These are phyloP conservation scores for Argentina anserina DNA, from an alignment of 306 rosid genomes.

Conservation along the genomic window DNA sequence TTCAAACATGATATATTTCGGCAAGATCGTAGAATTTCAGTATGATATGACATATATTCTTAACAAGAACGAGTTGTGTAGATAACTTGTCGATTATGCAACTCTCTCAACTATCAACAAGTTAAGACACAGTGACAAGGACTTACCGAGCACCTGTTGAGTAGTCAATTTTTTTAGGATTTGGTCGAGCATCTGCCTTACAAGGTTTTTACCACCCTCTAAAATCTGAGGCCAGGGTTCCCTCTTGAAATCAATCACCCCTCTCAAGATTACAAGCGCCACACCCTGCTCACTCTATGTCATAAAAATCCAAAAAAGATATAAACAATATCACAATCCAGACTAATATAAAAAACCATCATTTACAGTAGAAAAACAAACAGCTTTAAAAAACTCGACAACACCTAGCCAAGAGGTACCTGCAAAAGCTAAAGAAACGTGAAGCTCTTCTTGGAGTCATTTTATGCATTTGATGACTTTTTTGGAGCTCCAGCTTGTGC, in stretches of 20 bases:
- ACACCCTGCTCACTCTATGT: conserved; percentile 93
- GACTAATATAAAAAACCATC: neutral
- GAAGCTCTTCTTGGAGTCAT: too few species aligned
- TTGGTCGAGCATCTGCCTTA: conserved; percentile 84
- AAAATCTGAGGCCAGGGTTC: conserved; percentile 99
- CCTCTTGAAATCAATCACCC: conserved; percentile 94
- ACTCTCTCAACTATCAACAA: conserved; percentile 9
- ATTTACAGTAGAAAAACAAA: too few species aligned
- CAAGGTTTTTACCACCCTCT: conserved; percentile 90
- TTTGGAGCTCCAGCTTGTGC: too few species aligned
- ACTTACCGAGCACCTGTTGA: conserved; percentile 96
- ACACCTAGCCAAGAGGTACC: too few species aligned
- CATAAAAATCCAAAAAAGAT: conserved; percentile 10
- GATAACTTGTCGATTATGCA: neutral
- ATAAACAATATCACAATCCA: conserved; percentile 14
- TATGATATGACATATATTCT: neutral
- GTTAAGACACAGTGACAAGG: conserved; percentile 16
- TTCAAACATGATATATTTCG: neutral
- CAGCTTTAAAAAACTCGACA: too few species aligned
- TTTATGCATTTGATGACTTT: too few species aligned
- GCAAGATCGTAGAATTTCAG: neutral
- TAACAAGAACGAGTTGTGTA: neutral
- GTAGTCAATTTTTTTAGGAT: conserved; percentile 86
- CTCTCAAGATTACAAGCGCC: conserved; percentile 91
- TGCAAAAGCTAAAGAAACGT: too few species aligned